Percentiles rank a stretch among this genome's conserved stretches.
These are phyloP conservation scores for Boletus fagicola DNA, from an alignment of 768 basidiomycete species.

Conservation along the genomic window DNA sequence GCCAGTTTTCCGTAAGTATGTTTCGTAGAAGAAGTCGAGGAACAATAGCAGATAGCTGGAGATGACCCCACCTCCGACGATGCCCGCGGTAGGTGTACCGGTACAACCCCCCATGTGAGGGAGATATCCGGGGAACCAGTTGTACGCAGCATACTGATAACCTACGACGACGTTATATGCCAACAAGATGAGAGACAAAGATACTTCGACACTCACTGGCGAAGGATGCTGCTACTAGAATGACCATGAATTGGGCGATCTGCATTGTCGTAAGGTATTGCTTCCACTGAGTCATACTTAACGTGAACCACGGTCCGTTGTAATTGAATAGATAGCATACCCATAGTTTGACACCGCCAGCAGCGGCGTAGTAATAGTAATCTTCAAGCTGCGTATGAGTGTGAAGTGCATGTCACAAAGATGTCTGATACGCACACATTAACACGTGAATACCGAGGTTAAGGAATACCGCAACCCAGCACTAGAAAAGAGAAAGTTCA, in stretches of 20 bases:
- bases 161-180: background rate
- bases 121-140: constrained; percentile 16
- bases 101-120: constrained; percentile 20
- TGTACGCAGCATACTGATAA: constrained; percentile 21
- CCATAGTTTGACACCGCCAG: constrained; percentile 46
- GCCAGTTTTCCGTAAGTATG: constrained; percentile 11
- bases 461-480: constrained; percentile 87
- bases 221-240: constrained; percentile 10
- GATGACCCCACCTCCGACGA: constrained; percentile 12
- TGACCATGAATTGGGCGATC: constrained; percentile 23
- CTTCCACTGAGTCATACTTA: constrained; percentile 18
- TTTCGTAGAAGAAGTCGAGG: constrained; percentile 23
- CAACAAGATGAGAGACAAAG: background rate
- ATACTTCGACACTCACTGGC: constrained; percentile 6
- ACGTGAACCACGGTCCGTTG: background rate
- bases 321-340: background rate
- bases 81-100: constrained; percentile 15
- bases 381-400: constrained; percentile 44
- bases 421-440: constrained; percentile 70
- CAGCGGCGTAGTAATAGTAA: constrained; percentile 97
- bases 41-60: constrained; percentile 22
- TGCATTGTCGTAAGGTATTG: constrained; percentile 25
- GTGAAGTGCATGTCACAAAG: background rate
- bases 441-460: constrained; percentile 91
- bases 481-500: constrained; percentile 43